phyloP scores from a whole-genome alignment of 2,329 filamentous ascomycete species.

The Cadophora gregata region DNA sequence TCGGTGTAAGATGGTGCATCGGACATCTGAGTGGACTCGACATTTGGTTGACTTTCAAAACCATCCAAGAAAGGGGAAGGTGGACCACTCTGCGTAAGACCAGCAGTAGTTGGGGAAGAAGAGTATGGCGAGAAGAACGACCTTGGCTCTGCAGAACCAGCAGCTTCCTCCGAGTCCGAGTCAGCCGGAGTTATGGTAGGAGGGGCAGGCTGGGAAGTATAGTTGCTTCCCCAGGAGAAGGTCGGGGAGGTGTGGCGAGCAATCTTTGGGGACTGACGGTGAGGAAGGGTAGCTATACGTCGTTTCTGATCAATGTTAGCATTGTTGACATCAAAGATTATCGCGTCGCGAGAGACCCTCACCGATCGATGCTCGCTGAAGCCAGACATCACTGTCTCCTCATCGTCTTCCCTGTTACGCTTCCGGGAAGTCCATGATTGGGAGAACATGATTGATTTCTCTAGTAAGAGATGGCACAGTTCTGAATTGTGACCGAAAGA shows the following conservation, averaged over 20 bases:
- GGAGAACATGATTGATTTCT: constrained; percentile 33
- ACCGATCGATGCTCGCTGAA: constrained; percentile 44
- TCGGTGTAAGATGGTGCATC: constrained; percentile 38
- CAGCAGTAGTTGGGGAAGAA: constrained; percentile 32
- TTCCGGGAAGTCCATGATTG: constrained; percentile 37
- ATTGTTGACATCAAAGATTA: constrained; percentile 5
- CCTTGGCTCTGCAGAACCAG: constrained; percentile 35
- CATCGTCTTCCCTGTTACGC: constrained; percentile 41
- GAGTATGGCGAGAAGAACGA: constrained; percentile 40
- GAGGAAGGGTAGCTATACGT: constrained; percentile 39
- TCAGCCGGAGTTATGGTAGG: constrained; percentile 43
- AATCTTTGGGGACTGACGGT: constrained; percentile 38
- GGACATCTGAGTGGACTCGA: constrained; percentile 38
- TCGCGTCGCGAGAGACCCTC: constrained; percentile 21
- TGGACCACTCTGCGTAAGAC: constrained; percentile 30
- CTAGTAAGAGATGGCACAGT: neutral
- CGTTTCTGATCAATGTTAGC: constrained; percentile 41
- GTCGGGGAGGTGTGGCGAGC: constrained; percentile 31
- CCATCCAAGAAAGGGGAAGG: constrained; percentile 31
- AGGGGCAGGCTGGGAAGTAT: constrained; percentile 36
- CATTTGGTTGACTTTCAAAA: constrained; percentile 24
- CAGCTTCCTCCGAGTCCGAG: constrained; percentile 41
- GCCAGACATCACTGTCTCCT: constrained; percentile 36
- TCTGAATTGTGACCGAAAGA: constrained; percentile 20
- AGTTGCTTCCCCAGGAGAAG: constrained; percentile 33